These are phyloP conservation scores for Tremella fuciformis DNA, from an alignment of 768 basidiomycete species.

Conservation along the genomic window DNA sequence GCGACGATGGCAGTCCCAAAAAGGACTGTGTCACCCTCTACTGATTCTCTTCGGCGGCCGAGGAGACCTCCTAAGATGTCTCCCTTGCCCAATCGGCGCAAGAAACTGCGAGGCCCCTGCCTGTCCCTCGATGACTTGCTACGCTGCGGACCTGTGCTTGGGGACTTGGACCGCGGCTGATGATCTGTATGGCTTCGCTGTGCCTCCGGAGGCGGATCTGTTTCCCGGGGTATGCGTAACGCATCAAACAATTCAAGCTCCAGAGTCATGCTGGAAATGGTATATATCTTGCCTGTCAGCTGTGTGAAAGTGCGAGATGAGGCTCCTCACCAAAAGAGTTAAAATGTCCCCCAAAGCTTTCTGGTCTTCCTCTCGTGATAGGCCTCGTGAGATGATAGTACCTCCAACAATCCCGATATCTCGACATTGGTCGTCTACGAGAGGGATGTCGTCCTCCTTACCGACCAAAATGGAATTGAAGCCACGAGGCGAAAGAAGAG, in stretches of 20 bases:
- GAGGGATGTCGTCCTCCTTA: constrained; percentile 27
- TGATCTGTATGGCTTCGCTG: constrained; percentile 1
- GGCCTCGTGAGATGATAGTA: constrained; percentile 32
- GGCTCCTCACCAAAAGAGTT: constrained; percentile 27
- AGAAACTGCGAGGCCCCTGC: constrained; percentile 24
- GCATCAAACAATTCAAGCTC: constrained; percentile 39
- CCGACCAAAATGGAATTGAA: constrained; percentile 19
- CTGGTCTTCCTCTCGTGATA: constrained; percentile 20
- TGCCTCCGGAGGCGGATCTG: constrained; percentile 18
- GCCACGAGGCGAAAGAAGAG: not conserved
- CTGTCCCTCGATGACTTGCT: not conserved
- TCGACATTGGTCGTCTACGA: constrained; percentile 7
- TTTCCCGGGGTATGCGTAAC: constrained; percentile 36
- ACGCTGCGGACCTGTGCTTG: constrained; percentile 13
- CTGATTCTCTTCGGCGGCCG: constrained; percentile 3
- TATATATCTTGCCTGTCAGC: constrained; percentile 29
- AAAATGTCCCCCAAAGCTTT: constrained; percentile 28
- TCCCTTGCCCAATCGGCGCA: constrained; percentile 32
- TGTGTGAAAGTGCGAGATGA: not conserved
- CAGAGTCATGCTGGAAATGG: constrained; percentile 33
- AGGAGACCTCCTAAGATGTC: constrained; percentile 24
- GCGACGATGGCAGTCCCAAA: not conserved
- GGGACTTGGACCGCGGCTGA: too few species aligned
- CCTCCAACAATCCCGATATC: constrained; percentile 33
- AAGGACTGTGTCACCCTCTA: not conserved